Base-by-base conservation (phyloP, 2,329 filamentous ascomycete species). In the Cladophialophora yegresii region DNA sequence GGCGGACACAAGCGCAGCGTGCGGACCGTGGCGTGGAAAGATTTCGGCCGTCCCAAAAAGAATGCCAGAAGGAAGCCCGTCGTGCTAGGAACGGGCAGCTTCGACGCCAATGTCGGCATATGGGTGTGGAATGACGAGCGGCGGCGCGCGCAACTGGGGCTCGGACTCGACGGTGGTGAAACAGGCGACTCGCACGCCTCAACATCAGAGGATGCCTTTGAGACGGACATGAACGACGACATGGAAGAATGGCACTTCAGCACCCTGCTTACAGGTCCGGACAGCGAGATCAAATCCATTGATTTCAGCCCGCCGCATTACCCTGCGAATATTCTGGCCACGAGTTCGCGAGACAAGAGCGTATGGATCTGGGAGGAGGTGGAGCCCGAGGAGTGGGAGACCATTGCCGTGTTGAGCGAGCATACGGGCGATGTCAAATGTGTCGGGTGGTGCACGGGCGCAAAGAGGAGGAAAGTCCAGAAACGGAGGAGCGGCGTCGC, bases 321-420 rank as follows among this genome's bases (percentile, higher is more conserved):
- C 54, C 61, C 69, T 30, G 82, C 61, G 84, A 93, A 67, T 83
- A 85, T 92, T 72, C 84, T 99, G 4, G 95, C 95, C 5, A 97
- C 93, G 0, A 97, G 93, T 77, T 90, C 87, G 59, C 85, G 95
- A 55, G 95, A 99, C 76, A 98, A 98, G 80, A 90, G 87, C 16
- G 91, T 98, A 20, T 99, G 95, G 95, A 91, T 99, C 72, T 99
- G 95, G 95, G 95, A 99, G 78, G 95, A 98, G 75, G 85, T 97
- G 60, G 89, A 90, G 70, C 90, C 89, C 16, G 93, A 96, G 61
- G 95, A 98, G 75, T 98, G 93, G 81, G 95, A 99, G 82, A 98
- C 95, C 1, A 88, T 98, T 16, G 95, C 93, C 0, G 93, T 98
- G 59, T 83, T 98, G 73, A 92, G 91, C 77, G 95, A 98, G 78